A percentile compares a stretch with the other conserved stretches of the same genome.
Conservation (phyloP, 441 rosid genomes). For the Brassica hybrid region DNA sequence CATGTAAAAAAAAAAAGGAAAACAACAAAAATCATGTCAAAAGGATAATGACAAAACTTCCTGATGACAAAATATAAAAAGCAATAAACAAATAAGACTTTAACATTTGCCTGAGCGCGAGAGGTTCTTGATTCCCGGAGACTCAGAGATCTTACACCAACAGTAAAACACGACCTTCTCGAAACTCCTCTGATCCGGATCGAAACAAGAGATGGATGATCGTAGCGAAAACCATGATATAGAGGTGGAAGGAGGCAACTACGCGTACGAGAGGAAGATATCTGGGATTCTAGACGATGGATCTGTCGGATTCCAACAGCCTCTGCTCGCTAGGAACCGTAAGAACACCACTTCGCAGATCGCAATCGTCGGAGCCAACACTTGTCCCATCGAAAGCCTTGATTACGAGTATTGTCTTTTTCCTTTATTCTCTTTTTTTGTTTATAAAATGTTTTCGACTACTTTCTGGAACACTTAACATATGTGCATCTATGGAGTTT, state of each 20-base stretch:
- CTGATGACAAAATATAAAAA: neutral
- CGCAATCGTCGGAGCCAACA: slow-evolving; percentile 86
- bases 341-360: slow-evolving; percentile 76
- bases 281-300: slow-evolving; percentile 45
- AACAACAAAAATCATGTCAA: too few relatives aligned
- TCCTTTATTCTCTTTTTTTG: too few relatives aligned
- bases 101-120: slow-evolving; percentile 9
- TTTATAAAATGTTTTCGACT: too few relatives aligned
- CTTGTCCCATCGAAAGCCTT: slow-evolving; percentile 83
- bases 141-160: slow-evolving; percentile 25
- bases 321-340: slow-evolving; percentile 56
- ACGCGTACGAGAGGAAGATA: slow-evolving; percentile 53
- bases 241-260: slow-evolving; percentile 38
- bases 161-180: neutral
- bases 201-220: slow-evolving; percentile 20
- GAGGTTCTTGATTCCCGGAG: slow-evolving; percentile 39
- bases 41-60: too few relatives aligned
- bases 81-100: slow-evolving; percentile 3
- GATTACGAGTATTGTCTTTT: slow-evolving; percentile 66
- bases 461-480: too few relatives aligned
- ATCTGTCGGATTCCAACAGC: slow-evolving; percentile 46
- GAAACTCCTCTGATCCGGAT: neutral
- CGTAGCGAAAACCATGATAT: slow-evolving; percentile 38
- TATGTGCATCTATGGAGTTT: neutral
- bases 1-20: too few relatives aligned